phyloP scores from a whole-genome alignment of 768 basidiomycete genomes.

The Phylloporus sp. region DNA sequence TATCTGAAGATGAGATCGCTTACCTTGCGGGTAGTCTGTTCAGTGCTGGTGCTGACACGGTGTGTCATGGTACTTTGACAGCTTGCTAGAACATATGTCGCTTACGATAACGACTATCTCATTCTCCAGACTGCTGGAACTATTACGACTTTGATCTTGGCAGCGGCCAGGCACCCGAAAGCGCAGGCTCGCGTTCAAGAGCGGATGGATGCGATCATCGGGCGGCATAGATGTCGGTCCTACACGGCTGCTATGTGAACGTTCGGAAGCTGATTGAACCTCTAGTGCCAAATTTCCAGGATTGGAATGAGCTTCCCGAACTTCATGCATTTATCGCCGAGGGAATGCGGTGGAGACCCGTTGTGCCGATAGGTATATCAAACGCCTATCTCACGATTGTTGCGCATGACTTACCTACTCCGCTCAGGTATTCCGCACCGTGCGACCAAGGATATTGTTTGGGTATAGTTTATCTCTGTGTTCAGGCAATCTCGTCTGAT shows the following conservation, averaged over 20 bases:
- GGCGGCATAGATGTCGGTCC: constrained; percentile 26
- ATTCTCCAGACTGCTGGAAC: constrained; percentile 41
- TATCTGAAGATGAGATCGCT: constrained; percentile 49
- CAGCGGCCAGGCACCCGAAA: constrained; percentile 47
- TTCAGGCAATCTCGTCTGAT: neutral
- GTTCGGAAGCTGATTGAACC: neutral
- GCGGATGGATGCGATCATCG: constrained; percentile 48
- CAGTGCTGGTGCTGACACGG: constrained; percentile 58
- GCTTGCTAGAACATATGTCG: neutral
- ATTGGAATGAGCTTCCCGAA: constrained; percentile 28
- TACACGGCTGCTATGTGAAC: neutral
- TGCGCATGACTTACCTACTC: neutral
- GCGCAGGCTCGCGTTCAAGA: constrained; percentile 45
- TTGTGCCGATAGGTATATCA: constrained; percentile 25
- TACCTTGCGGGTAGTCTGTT: constrained; percentile 60
- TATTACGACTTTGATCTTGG: constrained; percentile 47
- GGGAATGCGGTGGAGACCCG: constrained; percentile 33
- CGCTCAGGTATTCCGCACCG: constrained; percentile 1
- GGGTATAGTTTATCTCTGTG: neutral
- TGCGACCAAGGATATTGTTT: constrained; percentile 6
- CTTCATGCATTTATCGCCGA: constrained; percentile 35
- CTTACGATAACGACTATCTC: neutral
- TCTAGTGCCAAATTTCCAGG: constrained; percentile 33
- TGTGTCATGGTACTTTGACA: constrained; percentile 3
- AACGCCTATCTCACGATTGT: neutral